Evolutionary conservation across 208 protist species (phyloP).

Genomic region (Vickermania spadyakhi): DNA sequence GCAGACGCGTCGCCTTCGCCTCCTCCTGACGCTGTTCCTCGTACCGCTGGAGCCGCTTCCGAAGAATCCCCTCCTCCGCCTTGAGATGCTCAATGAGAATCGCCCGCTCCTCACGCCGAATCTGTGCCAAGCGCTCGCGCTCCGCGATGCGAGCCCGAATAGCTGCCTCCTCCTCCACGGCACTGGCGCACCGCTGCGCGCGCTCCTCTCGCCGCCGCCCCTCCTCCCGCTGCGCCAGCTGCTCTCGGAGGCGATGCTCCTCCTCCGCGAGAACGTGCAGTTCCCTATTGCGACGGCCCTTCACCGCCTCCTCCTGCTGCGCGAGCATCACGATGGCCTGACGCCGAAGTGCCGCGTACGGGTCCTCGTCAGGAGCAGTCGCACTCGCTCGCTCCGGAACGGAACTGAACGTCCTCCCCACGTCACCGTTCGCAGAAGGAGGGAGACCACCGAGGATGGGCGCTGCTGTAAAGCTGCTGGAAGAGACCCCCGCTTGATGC

Average conservation of each 20-base stretch:
- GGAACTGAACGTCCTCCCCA: too few relatives aligned
- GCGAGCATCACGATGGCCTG: slow-evolving; percentile 72
- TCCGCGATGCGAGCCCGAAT: slow-evolving; percentile 26
- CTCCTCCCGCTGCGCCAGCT: slow-evolving; percentile 6
- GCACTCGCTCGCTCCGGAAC: not conserved
- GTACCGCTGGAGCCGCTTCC: slow-evolving; percentile 30
- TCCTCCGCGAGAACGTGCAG: slow-evolving; percentile 13
- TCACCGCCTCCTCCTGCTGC: slow-evolving; percentile 41
- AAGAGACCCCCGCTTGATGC: not conserved
- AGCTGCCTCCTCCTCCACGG: slow-evolving; percentile 19
- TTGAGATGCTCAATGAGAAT: slow-evolving; percentile 35
- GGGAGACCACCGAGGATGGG: not conserved
- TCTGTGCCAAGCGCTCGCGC: slow-evolving; percentile 13
- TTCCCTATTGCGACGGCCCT: slow-evolving; percentile 10
- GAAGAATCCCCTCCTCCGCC: slow-evolving; percentile 58
- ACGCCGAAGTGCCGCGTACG: slow-evolving; percentile 24
- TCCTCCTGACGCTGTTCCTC: slow-evolving; percentile 32
- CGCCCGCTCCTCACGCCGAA: slow-evolving; percentile 23
- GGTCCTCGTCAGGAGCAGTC: not conserved
- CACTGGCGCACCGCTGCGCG: not conserved
- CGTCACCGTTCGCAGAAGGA: not conserved
- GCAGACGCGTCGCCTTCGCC: slow-evolving; percentile 18
- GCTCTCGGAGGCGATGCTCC: slow-evolving; percentile 14
- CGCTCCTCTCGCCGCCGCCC: slow-evolving; percentile 5
- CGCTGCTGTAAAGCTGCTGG: not conserved